Evolutionary conservation across 352 stramenopile genomes (phyloP).

Genomic region (Peronospora farinosa): DNA sequence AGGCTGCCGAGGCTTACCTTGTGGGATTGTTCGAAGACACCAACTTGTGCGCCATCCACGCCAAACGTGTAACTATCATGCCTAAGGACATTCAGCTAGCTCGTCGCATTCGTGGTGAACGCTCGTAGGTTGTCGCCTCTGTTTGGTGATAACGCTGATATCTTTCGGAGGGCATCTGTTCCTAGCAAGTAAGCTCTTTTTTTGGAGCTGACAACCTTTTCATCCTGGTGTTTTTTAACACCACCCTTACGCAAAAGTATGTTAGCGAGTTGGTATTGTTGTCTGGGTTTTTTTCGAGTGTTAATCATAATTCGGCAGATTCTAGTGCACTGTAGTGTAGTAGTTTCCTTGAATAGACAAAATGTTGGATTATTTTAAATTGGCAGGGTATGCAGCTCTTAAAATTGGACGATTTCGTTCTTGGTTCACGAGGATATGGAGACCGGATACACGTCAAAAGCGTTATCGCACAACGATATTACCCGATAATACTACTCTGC

Average conservation of each 20-base stretch:
- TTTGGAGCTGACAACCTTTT: slow-evolving; percentile 18
- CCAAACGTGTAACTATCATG: slow-evolving; percentile 92
- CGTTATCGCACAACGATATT: no score
- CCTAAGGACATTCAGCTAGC: slow-evolving; percentile 93
- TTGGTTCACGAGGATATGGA: no score
- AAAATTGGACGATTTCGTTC: no score
- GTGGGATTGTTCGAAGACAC: slow-evolving; percentile 86
- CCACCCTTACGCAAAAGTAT: slow-evolving; percentile 54
- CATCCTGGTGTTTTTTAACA: slow-evolving; percentile 83
- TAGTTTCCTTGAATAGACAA: no score
- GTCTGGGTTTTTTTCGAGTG: no score
- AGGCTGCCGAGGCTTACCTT: slow-evolving; percentile 84
- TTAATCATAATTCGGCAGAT: no score
- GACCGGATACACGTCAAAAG: no score
- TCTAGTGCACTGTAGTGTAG: no score
- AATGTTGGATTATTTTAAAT: no score
- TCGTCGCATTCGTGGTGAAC: slow-evolving; percentile 87
- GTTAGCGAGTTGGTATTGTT: neutral
- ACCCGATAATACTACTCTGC: no score
- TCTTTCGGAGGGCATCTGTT: neutral
- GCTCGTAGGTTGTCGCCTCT: slow-evolving; percentile 49
- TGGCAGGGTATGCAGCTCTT: no score
- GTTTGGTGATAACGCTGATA: slow-evolving; percentile 3
- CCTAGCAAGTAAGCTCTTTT: slow-evolving; percentile 7
- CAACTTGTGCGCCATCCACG: slow-evolving; percentile 92